These are phyloP conservation scores for Cunninghamia lanceolata DNA, from an alignment of 75 land plant genomes.

Conservation along the genomic window DNA sequence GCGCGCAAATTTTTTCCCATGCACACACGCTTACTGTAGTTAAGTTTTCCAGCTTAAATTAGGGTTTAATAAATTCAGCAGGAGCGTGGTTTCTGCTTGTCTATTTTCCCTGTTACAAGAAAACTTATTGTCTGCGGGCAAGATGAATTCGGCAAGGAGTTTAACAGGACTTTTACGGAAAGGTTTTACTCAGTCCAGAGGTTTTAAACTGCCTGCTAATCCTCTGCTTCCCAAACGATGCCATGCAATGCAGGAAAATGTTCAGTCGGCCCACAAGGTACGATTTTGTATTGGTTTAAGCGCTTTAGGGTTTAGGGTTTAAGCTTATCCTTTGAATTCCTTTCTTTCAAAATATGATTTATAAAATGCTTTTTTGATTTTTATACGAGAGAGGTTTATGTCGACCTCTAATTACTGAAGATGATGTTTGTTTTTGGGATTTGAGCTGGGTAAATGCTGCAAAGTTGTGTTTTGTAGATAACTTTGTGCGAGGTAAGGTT, in stretches of 20 bases:
- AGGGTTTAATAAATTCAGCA: too few species aligned
- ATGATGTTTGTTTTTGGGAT: neutral
- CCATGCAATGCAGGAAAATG: neutral
- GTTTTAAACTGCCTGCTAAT: neutral
- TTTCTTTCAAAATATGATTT: too few species aligned
- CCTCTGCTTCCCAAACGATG: neutral
- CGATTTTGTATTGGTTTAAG: too few species aligned
- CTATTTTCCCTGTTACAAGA: too few species aligned
- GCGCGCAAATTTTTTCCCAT: too few species aligned
- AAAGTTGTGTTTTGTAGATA: neutral
- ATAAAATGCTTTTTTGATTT: neutral
- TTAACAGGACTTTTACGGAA: neutral
- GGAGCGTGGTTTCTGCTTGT: too few species aligned
- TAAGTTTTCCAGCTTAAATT: too few species aligned
- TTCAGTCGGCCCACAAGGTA: conserved; percentile 5
- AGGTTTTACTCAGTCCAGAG: neutral
- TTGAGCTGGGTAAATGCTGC: neutral
- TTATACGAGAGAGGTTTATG: neutral
- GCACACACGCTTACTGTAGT: too few species aligned
- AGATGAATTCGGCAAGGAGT: neutral
- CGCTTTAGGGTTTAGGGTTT: too few species aligned
- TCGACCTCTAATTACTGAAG: too few species aligned
- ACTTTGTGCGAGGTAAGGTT: neutral
- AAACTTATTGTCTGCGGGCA: too few species aligned
- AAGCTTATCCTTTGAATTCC: too few species aligned